These are phyloP conservation scores for Colletotrichum sp. DNA, from an alignment of 2,329 filamentous ascomycete genomes.

Conservation along the genomic window DNA sequence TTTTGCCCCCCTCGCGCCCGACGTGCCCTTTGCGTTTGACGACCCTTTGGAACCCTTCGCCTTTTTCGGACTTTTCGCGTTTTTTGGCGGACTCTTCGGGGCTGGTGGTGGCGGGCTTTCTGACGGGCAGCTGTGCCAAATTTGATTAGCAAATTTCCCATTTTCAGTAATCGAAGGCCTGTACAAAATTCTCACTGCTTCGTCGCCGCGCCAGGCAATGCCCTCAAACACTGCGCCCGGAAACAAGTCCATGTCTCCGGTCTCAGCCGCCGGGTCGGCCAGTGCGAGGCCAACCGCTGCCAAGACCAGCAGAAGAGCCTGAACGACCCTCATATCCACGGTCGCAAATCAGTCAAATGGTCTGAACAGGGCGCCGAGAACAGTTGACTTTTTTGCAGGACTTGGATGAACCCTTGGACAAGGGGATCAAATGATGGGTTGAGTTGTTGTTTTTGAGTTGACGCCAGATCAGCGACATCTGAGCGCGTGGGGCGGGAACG, in stretches of 20 bases:
- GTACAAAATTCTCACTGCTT: neutral
- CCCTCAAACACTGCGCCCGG: neutral
- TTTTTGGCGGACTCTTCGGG: neutral
- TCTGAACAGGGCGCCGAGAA: neutral
- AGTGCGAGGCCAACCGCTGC: neutral
- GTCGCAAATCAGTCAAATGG: neutral
- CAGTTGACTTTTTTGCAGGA: neutral
- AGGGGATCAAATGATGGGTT: neutral
- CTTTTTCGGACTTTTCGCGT: neutral
- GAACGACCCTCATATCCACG: neutral
- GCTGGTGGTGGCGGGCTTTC: neutral
- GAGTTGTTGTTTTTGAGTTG: neutral
- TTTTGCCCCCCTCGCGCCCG: neutral
- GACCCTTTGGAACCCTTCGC: neutral
- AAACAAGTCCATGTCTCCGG: neutral
- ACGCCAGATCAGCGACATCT: neutral
- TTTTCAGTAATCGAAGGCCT: neutral
- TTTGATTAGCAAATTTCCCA: neutral
- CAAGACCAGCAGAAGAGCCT: neutral
- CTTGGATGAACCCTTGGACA: neutral
- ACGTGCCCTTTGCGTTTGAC: neutral
- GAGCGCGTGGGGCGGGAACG: neutral
- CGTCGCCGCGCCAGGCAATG: neutral
- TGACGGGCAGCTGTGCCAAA: neutral
- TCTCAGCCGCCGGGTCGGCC: neutral